These are phyloP conservation scores for Phytophthora ohioensis DNA, from an alignment of 352 stramenopile genomes.

Conservation along the genomic window DNA sequence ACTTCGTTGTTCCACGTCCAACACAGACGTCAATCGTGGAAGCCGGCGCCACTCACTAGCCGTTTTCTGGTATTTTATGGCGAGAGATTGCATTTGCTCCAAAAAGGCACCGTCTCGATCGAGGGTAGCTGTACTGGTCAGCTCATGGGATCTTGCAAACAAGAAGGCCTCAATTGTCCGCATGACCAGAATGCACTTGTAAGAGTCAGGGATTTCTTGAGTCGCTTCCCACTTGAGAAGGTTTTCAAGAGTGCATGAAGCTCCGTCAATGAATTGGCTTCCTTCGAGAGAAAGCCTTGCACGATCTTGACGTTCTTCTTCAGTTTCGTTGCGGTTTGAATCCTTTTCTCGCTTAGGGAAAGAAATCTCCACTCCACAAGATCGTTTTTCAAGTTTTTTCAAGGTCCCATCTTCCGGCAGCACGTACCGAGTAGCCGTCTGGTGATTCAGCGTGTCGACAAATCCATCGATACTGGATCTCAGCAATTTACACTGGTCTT, in stretches of 20 bases:
- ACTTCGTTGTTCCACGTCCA: slow-evolving; percentile 6
- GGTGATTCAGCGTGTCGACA: slow-evolving; percentile 18
- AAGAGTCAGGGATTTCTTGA: not conserved
- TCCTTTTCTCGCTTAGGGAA: slow-evolving; percentile 4
- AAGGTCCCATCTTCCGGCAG: slow-evolving; percentile 7
- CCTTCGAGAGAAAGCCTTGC: slow-evolving; percentile 11
- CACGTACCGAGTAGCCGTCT: slow-evolving; percentile 2
- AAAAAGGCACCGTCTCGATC: not conserved
- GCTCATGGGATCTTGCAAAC: slow-evolving; percentile 12
- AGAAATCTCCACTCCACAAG: slow-evolving; percentile 2
- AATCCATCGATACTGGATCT: slow-evolving; percentile 21
- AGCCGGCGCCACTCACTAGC: slow-evolving; percentile 2
- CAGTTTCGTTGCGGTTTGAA: not conserved
- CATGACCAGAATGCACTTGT: slow-evolving; percentile 29
- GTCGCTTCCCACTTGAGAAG: slow-evolving; percentile 13
- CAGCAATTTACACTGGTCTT: slow-evolving; percentile 7
- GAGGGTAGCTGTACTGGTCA: not conserved
- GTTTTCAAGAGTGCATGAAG: not conserved
- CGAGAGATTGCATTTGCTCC: slow-evolving; percentile 24
- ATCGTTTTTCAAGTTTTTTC: slow-evolving; percentile 8
- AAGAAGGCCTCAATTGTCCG: slow-evolving; percentile 41
- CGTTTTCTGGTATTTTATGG: slow-evolving; percentile 21
- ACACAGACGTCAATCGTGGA: slow-evolving; percentile 14
- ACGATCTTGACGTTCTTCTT: slow-evolving; percentile 5
- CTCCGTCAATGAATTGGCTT: slow-evolving; percentile 9